Conservation (phyloP, 257 asterid species). For the Plantago major region DNA sequence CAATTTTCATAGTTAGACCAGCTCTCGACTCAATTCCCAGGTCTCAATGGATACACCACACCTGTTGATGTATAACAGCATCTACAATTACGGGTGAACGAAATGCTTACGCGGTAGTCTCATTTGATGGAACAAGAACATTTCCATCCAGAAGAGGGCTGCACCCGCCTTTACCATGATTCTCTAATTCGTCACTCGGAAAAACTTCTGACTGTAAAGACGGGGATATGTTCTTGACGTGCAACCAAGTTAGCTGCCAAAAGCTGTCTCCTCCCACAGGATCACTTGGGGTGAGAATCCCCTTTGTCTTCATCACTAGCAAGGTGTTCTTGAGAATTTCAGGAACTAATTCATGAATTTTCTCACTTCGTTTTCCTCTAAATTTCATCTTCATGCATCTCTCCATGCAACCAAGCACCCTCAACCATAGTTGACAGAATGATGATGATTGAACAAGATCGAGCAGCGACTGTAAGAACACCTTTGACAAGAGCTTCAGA, state of each 20-base stretch:
- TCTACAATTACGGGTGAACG: constrained; percentile 4
- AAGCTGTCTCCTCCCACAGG: constrained; percentile 60
- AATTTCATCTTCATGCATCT: constrained; percentile 54
- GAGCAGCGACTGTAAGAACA: constrained; percentile 51
- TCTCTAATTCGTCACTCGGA: constrained; percentile 58
- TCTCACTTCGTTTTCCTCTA: constrained; percentile 75
- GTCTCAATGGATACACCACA: too few relatives aligned
- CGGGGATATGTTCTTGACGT: constrained; percentile 60
- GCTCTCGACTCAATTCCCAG: background rate
- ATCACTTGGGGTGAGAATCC: constrained; percentile 60
- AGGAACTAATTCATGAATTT: constrained; percentile 75
- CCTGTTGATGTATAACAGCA: too few relatives aligned
- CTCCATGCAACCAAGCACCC: constrained; percentile 56
- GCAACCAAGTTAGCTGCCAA: constrained; percentile 87
- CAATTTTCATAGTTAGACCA: constrained; percentile 1
- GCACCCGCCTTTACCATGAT: constrained; percentile 36
- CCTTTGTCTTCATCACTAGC: constrained; percentile 64
- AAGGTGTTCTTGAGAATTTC: constrained; percentile 86
- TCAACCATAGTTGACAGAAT: constrained; percentile 68
- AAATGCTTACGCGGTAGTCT: constrained; percentile 44
- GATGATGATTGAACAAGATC: constrained; percentile 47
- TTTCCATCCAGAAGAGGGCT: constrained; percentile 49
- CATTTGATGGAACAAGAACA: constrained; percentile 51
- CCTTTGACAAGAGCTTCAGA: constrained; percentile 64
- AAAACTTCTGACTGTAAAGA: constrained; percentile 67